phyloP scores from a whole-genome alignment of 139 green algal species.

The Dunaliella primolecta region DNA sequence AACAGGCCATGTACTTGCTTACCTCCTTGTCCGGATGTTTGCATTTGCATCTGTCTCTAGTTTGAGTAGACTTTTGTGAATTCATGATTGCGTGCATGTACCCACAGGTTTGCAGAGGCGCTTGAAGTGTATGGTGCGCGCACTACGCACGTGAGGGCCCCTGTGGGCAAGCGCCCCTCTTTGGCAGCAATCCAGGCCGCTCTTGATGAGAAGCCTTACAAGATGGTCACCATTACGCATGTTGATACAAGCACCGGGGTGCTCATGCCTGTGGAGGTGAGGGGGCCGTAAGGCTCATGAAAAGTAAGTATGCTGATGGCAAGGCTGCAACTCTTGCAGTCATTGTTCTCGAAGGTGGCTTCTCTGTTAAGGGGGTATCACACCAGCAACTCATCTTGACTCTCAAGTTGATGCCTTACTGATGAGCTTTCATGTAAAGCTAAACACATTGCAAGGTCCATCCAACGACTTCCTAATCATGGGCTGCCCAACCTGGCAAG shows the following conservation, averaged over 20 bases:
- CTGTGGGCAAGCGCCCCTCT: slow-evolving; percentile 2
- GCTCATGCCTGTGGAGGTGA: slow-evolving; percentile 23
- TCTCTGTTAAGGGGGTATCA: too few species aligned
- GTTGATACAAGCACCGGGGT: slow-evolving; percentile 30
- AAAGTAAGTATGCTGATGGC: neutral
- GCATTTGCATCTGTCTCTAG: too few species aligned
- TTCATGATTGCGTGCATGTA: neutral
- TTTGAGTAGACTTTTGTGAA: too few species aligned
- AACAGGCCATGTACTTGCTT: neutral
- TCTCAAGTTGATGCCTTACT: too few species aligned
- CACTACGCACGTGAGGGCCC: slow-evolving; percentile 9
- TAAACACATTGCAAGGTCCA: too few species aligned
- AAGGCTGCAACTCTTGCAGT: neutral
- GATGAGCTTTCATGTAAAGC: too few species aligned
- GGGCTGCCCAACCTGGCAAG: too few species aligned
- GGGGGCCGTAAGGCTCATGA: too few species aligned
- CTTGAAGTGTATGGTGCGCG: slow-evolving; percentile 13
- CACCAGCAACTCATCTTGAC: too few species aligned
- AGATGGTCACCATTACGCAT: slow-evolving; percentile 21
- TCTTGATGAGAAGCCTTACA: slow-evolving; percentile 9
- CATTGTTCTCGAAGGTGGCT: neutral
- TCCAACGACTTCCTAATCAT: too few species aligned
- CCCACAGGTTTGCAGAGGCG: slow-evolving; percentile 15
- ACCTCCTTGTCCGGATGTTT: neutral
- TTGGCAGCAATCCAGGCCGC: neutral